Evolutionary conservation across 1,284 basidiomycete genomes (phyloP).

Genomic region (Porodaedalea pini): DNA sequence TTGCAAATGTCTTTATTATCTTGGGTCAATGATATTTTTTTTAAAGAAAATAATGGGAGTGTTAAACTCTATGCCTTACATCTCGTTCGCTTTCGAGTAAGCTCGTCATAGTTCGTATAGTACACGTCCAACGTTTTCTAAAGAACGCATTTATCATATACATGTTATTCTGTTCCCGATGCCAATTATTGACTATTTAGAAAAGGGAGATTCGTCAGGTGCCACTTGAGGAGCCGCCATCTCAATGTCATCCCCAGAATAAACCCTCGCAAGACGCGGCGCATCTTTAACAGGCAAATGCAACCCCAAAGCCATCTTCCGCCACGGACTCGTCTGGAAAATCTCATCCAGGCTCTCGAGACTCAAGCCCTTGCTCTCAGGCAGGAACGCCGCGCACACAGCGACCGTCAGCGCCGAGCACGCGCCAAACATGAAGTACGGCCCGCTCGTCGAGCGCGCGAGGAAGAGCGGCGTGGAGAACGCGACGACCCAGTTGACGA

Average conservation of each 20-base stretch:
- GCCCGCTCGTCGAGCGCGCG: conserved; percentile 38
- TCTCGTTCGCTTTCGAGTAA: too few relatives aligned
- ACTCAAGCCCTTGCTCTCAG: conserved; percentile 44
- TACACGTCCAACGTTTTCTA: too few relatives aligned
- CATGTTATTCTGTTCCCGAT: too few relatives aligned
- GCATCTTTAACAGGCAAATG: not conserved
- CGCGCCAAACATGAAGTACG: conserved; percentile 47
- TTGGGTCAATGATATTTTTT: not conserved
- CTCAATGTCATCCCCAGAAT: not conserved
- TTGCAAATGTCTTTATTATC: not conserved
- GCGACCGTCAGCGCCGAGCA: conserved; percentile 37
- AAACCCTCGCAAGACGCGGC: not conserved
- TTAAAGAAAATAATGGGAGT: too few relatives aligned
- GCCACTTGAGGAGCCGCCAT: not conserved
- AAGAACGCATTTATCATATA: too few relatives aligned
- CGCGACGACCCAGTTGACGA: conserved; percentile 45
- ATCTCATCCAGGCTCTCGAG: conserved; percentile 40
- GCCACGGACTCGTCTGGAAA: conserved; percentile 34
- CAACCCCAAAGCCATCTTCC: conserved; percentile 3
- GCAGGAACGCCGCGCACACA: conserved; percentile 40
- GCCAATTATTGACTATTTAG: too few relatives aligned
- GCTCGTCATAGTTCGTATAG: too few relatives aligned
- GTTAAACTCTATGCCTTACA: too few relatives aligned
- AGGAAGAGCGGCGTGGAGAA: conserved; percentile 48
- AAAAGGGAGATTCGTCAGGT: not conserved